Evolutionary conservation across 805 yeast species (phyloP).

Genomic region (Pichia paraexigua): DNA sequence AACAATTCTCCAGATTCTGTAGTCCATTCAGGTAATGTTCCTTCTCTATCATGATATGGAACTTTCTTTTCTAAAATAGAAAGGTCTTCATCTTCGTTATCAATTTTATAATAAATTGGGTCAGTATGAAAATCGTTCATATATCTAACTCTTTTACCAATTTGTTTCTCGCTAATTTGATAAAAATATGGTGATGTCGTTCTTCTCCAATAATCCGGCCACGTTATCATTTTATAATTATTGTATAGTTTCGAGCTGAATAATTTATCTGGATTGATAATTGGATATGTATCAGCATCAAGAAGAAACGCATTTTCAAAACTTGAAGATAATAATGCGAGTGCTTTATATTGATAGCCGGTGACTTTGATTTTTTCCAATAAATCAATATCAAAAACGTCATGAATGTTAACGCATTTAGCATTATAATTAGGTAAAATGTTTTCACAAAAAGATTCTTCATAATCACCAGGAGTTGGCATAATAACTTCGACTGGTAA

Average conservation of each 20-base stretch:
- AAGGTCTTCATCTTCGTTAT: slow-evolving; percentile 14
- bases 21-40: slow-evolving; percentile 60
- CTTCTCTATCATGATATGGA: slow-evolving; percentile 58
- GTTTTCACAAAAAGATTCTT: slow-evolving; percentile 56
- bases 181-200: slow-evolving; percentile 69
- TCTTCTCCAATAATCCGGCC: slow-evolving; percentile 89
- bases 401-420: slow-evolving; percentile 54
- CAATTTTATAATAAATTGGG: slow-evolving; percentile 19
- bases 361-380: slow-evolving; percentile 40
- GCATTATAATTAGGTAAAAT: slow-evolving; percentile 56
- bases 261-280: slow-evolving; percentile 50
- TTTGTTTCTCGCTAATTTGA: slow-evolving; percentile 53
- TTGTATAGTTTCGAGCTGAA: slow-evolving; percentile 50
- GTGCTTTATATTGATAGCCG: slow-evolving; percentile 60
- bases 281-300: slow-evolving; percentile 72
- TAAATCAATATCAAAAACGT: slow-evolving; percentile 50
- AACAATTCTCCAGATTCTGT: slow-evolving; percentile 58
- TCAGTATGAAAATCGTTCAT: slow-evolving; percentile 23
- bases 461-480: slow-evolving; percentile 62
- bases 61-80: slow-evolving; percentile 27
- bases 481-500: slow-evolving; percentile 77
- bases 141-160: slow-evolving; percentile 29
- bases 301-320: slow-evolving; percentile 63
- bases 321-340: slow-evolving; percentile 62
- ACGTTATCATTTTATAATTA: slow-evolving; percentile 43